Conservation (phyloP, 1,284 basidiomycete species). For the Cryptococcus hybrid region DNA sequence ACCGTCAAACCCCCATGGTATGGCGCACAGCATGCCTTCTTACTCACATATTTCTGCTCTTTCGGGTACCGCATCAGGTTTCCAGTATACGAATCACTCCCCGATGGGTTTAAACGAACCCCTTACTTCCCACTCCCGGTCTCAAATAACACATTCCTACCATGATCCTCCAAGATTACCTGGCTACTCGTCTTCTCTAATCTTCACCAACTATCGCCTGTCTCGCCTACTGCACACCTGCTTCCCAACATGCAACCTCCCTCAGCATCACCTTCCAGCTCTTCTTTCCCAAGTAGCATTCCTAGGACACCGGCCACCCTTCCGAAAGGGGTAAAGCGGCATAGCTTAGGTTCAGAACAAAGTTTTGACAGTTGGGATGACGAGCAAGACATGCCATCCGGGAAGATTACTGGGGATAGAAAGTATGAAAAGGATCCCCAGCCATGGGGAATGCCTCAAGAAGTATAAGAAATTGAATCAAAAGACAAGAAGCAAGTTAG, state of each 20-base stretch:
- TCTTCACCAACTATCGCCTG: conserved; percentile 23
- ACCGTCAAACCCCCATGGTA: conserved; percentile 1
- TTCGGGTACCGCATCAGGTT: not conserved
- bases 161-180: conserved; percentile 16
- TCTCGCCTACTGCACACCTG: conserved; percentile 25
- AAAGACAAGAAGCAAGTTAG: conserved; percentile 47
- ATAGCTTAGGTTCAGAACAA: conserved; percentile 11
- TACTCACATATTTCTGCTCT: conserved; percentile 11
- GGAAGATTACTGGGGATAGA: conserved; percentile 4
- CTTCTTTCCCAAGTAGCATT: conserved; percentile 17
- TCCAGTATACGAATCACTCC: conserved; percentile 10
- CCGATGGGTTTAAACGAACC: conserved; percentile 7
- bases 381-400: not conserved
- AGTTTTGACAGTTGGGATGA: conserved; percentile 16
- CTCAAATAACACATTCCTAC: conserved; percentile 10
- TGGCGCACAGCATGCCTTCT: conserved; percentile 13
- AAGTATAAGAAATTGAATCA: conserved; percentile 42
- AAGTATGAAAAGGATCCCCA: conserved; percentile 19
- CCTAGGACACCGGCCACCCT: conserved; percentile 9
- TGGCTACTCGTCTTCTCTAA: conserved; percentile 18
- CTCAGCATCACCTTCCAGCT: conserved; percentile 11
- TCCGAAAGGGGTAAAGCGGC: conserved; percentile 9
- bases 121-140: not conserved
- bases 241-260: conserved; percentile 9
- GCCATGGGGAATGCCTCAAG: conserved; percentile 48